These are phyloP conservation scores for Tuber microsphaerosporum DNA, from an alignment of 495 filamentous ascomycete genomes.

Conservation along the genomic window DNA sequence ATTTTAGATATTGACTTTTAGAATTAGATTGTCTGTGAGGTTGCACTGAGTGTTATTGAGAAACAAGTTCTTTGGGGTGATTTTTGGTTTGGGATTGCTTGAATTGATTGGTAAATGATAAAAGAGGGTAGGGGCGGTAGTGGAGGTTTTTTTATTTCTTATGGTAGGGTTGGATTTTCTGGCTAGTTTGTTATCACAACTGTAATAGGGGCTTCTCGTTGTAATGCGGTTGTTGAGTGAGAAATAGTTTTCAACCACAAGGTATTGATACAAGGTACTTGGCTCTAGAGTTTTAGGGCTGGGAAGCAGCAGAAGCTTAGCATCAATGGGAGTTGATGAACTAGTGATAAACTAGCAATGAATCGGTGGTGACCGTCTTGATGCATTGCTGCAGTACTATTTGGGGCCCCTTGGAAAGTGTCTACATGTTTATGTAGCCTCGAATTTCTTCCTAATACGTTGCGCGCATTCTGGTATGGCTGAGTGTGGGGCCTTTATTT, in stretches of 20 bases:
- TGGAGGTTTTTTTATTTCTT: neutral
- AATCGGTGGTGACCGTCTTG: neutral
- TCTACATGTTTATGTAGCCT: neutral
- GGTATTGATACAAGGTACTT: neutral
- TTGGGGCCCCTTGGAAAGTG: neutral
- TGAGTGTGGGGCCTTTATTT: neutral
- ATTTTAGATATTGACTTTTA: neutral
- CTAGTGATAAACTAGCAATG: neutral
- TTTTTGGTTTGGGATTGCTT: no score
- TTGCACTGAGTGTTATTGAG: neutral
- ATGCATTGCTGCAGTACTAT: neutral
- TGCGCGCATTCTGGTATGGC: neutral
- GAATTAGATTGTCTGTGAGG: neutral
- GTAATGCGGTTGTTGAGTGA: neutral
- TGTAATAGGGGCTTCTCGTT: neutral
- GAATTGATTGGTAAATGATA: neutral
- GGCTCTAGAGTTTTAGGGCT: neutral
- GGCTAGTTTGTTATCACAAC: neutral
- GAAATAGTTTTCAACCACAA: neutral
- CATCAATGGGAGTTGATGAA: neutral
- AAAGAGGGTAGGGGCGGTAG: neutral
- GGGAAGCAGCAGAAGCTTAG: neutral
- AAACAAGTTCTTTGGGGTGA: neutral
- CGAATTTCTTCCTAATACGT: neutral
- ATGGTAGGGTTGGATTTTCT: neutral